These are phyloP conservation scores for Gaeumannomyces sp. DNA, from an alignment of 2,329 filamentous ascomycete species.

Conservation along the genomic window DNA sequence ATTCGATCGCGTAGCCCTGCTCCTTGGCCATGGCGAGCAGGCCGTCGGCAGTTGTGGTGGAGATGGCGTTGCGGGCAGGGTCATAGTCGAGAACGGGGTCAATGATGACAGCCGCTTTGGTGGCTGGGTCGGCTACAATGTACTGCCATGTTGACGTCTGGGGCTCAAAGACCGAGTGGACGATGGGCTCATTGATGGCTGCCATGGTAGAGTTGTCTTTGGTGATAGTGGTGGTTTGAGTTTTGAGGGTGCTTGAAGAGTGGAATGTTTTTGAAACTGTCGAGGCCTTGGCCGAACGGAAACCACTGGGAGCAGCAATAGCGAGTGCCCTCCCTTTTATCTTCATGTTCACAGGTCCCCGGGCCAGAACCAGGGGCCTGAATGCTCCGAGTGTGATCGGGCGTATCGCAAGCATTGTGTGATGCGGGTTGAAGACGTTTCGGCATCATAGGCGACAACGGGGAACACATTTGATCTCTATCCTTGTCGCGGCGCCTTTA, in stretches of 20 bases:
- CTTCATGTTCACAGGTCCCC: background rate
- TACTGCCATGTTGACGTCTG: constrained; percentile 53
- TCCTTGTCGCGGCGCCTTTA: background rate
- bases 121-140: constrained; percentile 47
- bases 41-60: constrained; percentile 45
- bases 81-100: constrained; percentile 57
- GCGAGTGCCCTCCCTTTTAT: background rate
- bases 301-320: background rate
- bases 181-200: constrained; percentile 22
- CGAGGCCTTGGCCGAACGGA: background rate
- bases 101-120: constrained; percentile 47
- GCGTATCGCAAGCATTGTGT: background rate
- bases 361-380: background rate
- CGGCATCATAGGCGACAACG: background rate
- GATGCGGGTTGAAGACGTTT: background rate
- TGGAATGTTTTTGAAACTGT: background rate
- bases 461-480: background rate
- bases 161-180: constrained; percentile 33
- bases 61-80: constrained; percentile 31
- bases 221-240: background rate
- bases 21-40: constrained; percentile 38
- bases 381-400: background rate
- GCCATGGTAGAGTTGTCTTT: background rate
- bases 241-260: background rate
- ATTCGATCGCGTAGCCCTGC: constrained; percentile 40